Percentiles rank a stretch among this genome's conserved stretches.
Conservation (phyloP, 495 filamentous ascomycete genomes). For the Ascobolus immersus region DNA sequence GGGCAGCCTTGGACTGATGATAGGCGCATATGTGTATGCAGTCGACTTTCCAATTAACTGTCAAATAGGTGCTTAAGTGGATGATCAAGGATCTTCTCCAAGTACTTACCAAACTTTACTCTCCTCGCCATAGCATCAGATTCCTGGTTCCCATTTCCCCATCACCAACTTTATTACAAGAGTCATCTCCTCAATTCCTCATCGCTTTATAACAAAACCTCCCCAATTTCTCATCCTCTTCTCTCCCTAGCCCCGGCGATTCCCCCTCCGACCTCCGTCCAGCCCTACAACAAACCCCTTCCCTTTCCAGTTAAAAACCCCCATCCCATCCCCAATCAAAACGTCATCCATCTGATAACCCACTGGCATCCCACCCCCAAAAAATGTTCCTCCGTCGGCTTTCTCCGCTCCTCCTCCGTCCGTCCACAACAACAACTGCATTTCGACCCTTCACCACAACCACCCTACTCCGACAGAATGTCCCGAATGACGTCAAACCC, state of each 20-base stretch:
- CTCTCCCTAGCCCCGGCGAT: slow-evolving; percentile 3
- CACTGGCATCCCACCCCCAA: slow-evolving; percentile 5
- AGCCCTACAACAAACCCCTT: background rate
- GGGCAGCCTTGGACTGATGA: too few species aligned
- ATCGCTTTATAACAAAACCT: background rate
- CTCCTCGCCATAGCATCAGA: background rate
- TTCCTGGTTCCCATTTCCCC: slow-evolving; percentile 1
- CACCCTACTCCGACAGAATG: too few species aligned
- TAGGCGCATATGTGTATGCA: too few species aligned
- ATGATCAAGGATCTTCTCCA: background rate
- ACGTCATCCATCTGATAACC: slow-evolving; percentile 1
- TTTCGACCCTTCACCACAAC: too few species aligned
- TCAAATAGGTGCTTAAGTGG: background rate
- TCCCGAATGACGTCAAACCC: too few species aligned
- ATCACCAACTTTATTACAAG: background rate
- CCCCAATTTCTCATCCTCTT: slow-evolving; percentile 4
- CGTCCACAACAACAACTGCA: too few species aligned
- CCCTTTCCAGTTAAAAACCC: background rate
- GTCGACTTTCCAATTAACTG: slow-evolving; percentile 9
- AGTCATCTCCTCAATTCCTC: slow-evolving; percentile 2
- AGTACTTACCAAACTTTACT: slow-evolving; percentile 1
- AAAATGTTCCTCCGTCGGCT: slow-evolving; percentile 4
- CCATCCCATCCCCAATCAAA: background rate
- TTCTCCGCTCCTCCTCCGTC: too few species aligned
- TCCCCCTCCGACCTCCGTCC: background rate